Percentiles rank a stretch among this genome's conserved stretches.
Conservation (phyloP, 1,284 basidiomycete genomes). For the Termitomyces sp. region DNA sequence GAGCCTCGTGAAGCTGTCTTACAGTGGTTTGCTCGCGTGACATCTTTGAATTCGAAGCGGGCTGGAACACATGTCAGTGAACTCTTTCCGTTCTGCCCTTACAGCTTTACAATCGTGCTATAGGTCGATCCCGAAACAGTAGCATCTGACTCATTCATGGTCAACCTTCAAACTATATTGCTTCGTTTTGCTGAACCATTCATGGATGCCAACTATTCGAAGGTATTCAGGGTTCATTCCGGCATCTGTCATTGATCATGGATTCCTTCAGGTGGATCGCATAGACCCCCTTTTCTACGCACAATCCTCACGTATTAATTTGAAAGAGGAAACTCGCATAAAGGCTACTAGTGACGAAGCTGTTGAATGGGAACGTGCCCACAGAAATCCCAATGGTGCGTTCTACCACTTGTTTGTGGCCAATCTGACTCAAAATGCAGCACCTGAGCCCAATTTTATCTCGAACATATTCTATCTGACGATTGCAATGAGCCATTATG, state of each 20-base stretch:
- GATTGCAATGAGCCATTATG: slow-evolving; percentile 82
- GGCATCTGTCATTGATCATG: background rate
- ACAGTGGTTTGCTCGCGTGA: slow-evolving; percentile 74
- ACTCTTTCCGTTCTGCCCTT: background rate
- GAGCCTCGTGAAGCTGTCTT: slow-evolving; percentile 81
- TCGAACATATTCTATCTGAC: slow-evolving; percentile 92
- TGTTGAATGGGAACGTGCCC: slow-evolving; percentile 60
- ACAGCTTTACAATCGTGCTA: slow-evolving; percentile 5
- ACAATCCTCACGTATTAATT: slow-evolving; percentile 64
- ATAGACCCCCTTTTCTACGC: slow-evolving; percentile 85
- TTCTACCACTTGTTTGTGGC: background rate
- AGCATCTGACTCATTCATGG: slow-evolving; percentile 90
- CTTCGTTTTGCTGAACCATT: slow-evolving; percentile 94
- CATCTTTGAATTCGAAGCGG: slow-evolving; percentile 79
- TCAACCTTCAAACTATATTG: slow-evolving; percentile 82
- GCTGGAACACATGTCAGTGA: slow-evolving; percentile 77
- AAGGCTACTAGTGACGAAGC: slow-evolving; percentile 87
- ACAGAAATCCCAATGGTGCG: slow-evolving; percentile 40
- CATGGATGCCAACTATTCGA: slow-evolving; percentile 88
- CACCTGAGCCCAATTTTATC: slow-evolving; percentile 80
- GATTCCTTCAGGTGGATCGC: slow-evolving; percentile 69
- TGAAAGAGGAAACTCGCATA: slow-evolving; percentile 87
- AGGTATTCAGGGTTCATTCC: slow-evolving; percentile 41
- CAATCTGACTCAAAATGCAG: slow-evolving; percentile 24
- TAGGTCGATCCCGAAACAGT: slow-evolving; percentile 84